phyloP scores from a whole-genome alignment of 2,329 filamentous ascomycete species.

The Hymenoscyphus albidus region DNA sequence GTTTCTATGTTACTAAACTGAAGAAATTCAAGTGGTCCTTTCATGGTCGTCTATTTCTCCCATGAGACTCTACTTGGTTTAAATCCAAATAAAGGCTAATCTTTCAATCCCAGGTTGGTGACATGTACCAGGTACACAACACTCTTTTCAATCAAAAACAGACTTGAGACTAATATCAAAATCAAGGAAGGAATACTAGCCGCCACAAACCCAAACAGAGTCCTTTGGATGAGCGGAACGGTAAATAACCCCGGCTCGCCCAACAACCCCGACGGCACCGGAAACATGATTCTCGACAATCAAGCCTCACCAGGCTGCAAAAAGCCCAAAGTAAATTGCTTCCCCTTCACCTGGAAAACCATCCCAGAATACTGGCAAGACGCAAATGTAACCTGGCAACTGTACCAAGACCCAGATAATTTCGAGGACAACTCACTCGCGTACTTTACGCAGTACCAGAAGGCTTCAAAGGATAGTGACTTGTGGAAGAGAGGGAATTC shows the following conservation, averaged over 20 bases:
- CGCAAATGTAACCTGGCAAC: constrained; percentile 43
- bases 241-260: constrained; percentile 46
- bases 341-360: constrained; percentile 46
- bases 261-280: constrained; percentile 10
- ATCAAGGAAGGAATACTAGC: constrained; percentile 46
- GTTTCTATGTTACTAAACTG: not conserved
- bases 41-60: not conserved
- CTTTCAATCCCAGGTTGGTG: constrained; percentile 32
- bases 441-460: constrained; percentile 43
- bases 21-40: not conserved
- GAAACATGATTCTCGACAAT: constrained; percentile 37
- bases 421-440: constrained; percentile 46
- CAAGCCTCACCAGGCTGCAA: constrained; percentile 32
- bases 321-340: constrained; percentile 39
- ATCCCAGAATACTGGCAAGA: constrained; percentile 42
- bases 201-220: constrained; percentile 50
- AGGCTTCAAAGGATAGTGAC: constrained; percentile 35
- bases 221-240: constrained; percentile 47
- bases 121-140: constrained; percentile 42
- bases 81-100: not conserved
- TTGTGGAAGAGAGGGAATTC: constrained; percentile 39
- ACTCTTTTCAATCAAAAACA: too few relatives aligned
- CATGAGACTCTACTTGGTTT: not conserved
- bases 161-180: not conserved
- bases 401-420: constrained; percentile 43